A percentile compares a stretch with the other conserved stretches of the same genome.
phyloP scores from a whole-genome alignment of 306 rosid genomes.

The Gleditsia sinensis region DNA sequence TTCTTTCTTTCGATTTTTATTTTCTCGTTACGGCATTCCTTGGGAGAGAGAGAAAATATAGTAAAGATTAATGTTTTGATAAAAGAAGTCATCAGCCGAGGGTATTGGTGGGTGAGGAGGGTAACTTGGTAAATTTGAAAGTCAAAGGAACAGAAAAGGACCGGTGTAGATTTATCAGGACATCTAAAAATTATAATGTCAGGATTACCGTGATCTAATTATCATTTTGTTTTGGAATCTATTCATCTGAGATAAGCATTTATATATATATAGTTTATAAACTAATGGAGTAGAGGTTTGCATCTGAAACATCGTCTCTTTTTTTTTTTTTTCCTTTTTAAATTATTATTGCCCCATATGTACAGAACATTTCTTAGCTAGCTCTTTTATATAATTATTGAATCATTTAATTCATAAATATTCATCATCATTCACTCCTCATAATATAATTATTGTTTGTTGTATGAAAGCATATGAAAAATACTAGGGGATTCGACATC shows the following conservation, averaged over 20 bases:
- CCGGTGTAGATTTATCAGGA: background rate
- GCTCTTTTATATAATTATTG: too few relatives aligned
- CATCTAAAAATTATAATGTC: too few relatives aligned
- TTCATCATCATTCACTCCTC: background rate
- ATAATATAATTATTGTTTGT: background rate
- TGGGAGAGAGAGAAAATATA: too few relatives aligned
- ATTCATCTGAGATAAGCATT: background rate
- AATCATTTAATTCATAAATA: background rate
- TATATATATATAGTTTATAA: too few relatives aligned
- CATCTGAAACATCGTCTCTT: too few relatives aligned
- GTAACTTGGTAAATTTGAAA: conserved; percentile 2
- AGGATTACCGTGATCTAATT: background rate
- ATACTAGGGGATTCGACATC: background rate
- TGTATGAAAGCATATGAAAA: background rate
- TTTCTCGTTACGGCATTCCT: background rate
- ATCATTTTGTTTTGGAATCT: background rate
- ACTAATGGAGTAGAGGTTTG: too few relatives aligned
- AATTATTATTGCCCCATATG: too few relatives aligned
- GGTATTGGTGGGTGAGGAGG: background rate
- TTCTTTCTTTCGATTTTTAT: background rate
- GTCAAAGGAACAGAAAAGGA: conserved; percentile 18
- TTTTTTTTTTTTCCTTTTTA: too few relatives aligned
- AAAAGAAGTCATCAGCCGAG: too few relatives aligned
- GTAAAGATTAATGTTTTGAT: too few relatives aligned
- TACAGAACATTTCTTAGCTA: too few relatives aligned